These are phyloP conservation scores for Hibiscus trionum DNA, from an alignment of 345 rosid species.

Conservation along the genomic window DNA sequence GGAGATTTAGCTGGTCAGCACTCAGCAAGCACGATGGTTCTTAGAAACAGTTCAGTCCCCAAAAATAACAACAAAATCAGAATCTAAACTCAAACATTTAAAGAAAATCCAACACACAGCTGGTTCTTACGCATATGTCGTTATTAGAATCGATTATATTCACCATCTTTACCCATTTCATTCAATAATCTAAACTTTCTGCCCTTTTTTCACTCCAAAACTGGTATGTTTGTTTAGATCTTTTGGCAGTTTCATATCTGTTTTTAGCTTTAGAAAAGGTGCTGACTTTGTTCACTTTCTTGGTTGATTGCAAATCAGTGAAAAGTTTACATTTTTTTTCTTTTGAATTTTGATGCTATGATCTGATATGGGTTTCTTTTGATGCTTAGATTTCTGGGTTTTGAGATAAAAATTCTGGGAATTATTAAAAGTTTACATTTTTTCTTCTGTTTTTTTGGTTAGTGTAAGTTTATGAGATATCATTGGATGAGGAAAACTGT, in stretches of 20 bases:
- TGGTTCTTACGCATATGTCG: neutral
- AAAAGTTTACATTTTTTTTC: neutral
- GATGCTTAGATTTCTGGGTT: slow-evolving; percentile 8
- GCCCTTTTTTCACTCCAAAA: neutral
- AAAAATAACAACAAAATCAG: slow-evolving; percentile 2
- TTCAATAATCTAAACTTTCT: neutral
- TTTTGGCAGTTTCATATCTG: neutral
- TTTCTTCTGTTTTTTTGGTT: neutral
- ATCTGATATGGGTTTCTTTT: slow-evolving; percentile 11
- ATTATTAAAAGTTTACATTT: neutral
- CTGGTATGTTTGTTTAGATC: slow-evolving; percentile 11
- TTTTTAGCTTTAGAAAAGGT: neutral
- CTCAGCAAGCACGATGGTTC: slow-evolving; percentile 19
- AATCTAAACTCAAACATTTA: neutral
- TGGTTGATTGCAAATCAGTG: neutral
- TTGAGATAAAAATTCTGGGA: neutral
- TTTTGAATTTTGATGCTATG: neutral
- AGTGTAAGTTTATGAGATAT: slow-evolving; percentile 27
- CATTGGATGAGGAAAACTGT: slow-evolving; percentile 36
- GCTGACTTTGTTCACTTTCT: slow-evolving; percentile 2
- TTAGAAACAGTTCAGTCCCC: slow-evolving; percentile 17
- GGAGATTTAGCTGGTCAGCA: slow-evolving; percentile 27
- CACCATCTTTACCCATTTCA: slow-evolving; percentile 4
- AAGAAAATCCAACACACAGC: neutral
- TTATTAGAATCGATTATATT: neutral